phyloP scores from a whole-genome alignment of 768 basidiomycete genomes.

The Clitopilus passeckerianus region DNA sequence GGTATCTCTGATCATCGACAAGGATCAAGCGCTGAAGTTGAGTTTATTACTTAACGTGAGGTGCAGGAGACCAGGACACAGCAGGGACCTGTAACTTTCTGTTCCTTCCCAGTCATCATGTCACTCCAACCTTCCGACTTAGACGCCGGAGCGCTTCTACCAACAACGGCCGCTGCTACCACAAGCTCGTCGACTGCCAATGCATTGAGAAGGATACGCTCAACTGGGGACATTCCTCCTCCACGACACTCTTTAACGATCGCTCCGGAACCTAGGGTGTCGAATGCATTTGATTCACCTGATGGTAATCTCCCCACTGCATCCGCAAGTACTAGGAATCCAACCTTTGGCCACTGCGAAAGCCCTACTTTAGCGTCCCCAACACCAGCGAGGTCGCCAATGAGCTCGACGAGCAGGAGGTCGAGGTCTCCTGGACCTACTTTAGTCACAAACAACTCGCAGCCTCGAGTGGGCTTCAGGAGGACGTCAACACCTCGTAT shows the following conservation, averaged over 20 bases:
- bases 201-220: conserved; percentile 30
- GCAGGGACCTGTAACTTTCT: neutral
- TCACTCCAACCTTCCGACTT: neutral
- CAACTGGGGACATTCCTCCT: conserved; percentile 33
- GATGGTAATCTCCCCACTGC: conserved; percentile 11
- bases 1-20: neutral
- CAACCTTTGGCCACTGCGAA: neutral
- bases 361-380: neutral
- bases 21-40: neutral
- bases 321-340: neutral
- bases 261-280: conserved; percentile 4
- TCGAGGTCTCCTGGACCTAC: neutral
- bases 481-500: conserved; percentile 1
- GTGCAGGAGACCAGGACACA: neutral
- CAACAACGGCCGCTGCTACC: conserved; percentile 12
- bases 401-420: neutral
- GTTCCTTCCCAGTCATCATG: neutral
- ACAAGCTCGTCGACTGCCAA: conserved; percentile 10
- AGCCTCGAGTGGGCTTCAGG: conserved; percentile 11
- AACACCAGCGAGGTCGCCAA: neutral
- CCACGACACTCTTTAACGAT: conserved; percentile 17
- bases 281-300: conserved; percentile 9
- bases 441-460: conserved; percentile 2
- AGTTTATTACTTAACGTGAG: neutral
- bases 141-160: neutral